These are phyloP conservation scores for Ochromonadaceae sp. DNA, from an alignment of 352 stramenopile genomes.

Conservation along the genomic window DNA sequence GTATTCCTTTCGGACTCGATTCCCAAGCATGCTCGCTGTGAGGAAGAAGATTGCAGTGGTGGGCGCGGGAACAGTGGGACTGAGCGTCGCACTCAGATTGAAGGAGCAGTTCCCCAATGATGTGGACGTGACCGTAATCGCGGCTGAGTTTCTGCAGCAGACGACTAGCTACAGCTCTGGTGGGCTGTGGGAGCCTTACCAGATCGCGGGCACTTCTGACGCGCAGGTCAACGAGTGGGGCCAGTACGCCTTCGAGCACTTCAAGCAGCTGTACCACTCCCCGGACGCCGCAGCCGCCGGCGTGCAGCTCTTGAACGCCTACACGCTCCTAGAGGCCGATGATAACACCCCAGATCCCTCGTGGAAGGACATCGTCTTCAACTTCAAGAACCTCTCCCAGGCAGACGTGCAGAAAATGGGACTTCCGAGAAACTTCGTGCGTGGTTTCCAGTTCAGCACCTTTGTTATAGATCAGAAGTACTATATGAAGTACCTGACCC, in stretches of 20 bases:
- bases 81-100: background rate
- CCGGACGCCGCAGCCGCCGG: background rate
- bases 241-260: background rate
- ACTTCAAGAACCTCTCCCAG: background rate
- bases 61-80: background rate
- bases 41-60: constrained; percentile 8
- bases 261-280: background rate
- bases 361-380: constrained; percentile 1
- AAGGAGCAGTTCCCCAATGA: background rate
- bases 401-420: background rate
- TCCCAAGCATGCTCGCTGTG: too few species aligned
- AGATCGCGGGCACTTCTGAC: background rate
- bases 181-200: constrained; percentile 14
- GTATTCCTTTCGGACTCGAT: too few species aligned
- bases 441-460: background rate
- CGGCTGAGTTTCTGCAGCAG: background rate
- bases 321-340: background rate
- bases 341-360: background rate
- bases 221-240: constrained; percentile 2
- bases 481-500: background rate
- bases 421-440: background rate
- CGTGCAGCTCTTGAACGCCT: background rate
- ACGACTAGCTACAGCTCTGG: background rate
- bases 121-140: background rate
- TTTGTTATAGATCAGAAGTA: constrained; percentile 13